These are phyloP conservation scores for Nowakowskiella sp. DNA, from an alignment of 192 early-diverging fungal genomes.

Conservation along the genomic window DNA sequence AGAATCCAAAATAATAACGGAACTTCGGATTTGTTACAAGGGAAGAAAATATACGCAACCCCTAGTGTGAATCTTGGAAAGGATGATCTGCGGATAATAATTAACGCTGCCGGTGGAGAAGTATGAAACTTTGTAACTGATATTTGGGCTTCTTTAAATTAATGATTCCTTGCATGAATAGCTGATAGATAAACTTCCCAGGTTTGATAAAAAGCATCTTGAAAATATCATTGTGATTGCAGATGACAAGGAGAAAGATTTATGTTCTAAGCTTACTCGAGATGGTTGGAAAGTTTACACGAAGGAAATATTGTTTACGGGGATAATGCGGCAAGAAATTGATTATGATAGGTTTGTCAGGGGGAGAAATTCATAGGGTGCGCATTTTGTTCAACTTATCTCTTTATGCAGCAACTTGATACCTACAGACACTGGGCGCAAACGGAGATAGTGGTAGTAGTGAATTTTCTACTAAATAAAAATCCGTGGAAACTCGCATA, in stretches of 20 bases:
- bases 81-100: constrained; percentile 33
- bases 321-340: constrained; percentile 30
- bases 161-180: no score
- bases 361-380: no score
- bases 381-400: no score
- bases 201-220: not conserved
- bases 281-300: constrained; percentile 24
- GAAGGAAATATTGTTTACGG: constrained; percentile 40
- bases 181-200: constrained; percentile 1
- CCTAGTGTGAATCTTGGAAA: constrained; percentile 19
- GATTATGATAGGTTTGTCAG: constrained; percentile 28
- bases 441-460: no score
- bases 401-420: no score
- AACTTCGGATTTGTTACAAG: constrained; percentile 15
- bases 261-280: constrained; percentile 8
- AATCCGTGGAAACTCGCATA: no score
- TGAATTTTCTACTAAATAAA: no score
- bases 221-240: constrained; percentile 22
- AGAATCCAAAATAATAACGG: not conserved
- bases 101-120: constrained; percentile 33
- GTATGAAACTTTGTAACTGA: constrained; percentile 10
- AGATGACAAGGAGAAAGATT: constrained; percentile 17
- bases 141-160: no score
- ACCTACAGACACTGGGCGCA: no score
- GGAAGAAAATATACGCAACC: constrained; percentile 26